A percentile compares a stretch with the other conserved stretches of the same genome.
Evolutionary conservation across 2,329 filamentous ascomycete species (phyloP).

Genomic region (Didymellaceae sp.): DNA sequence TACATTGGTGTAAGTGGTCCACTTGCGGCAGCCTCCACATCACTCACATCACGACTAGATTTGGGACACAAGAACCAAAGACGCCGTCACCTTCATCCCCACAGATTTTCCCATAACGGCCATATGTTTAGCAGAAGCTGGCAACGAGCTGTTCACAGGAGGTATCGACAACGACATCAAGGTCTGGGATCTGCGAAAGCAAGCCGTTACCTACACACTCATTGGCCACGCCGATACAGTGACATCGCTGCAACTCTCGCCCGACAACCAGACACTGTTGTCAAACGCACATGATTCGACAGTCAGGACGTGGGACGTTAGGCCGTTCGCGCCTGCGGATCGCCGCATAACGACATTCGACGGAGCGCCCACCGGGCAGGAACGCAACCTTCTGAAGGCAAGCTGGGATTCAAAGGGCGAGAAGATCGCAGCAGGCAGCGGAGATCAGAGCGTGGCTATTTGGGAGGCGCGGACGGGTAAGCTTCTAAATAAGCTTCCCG

Average conservation of each 20-base stretch:
- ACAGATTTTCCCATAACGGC: conserved; percentile 93
- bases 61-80: conserved; percentile 93
- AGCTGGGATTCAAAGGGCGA: conserved; percentile 90
- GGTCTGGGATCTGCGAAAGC: conserved; percentile 95
- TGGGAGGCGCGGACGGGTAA: conserved; percentile 92
- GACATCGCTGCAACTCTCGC: conserved; percentile 88
- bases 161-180: conserved; percentile 98
- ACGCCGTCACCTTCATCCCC: conserved; percentile 84
- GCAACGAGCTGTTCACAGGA: conserved; percentile 92
- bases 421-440: conserved; percentile 86
- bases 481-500: conserved; percentile 90
- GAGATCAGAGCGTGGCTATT: conserved; percentile 87
- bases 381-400: conserved; percentile 89
- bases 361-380: conserved; percentile 83
- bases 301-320: conserved; percentile 92
- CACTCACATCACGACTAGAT: conserved; percentile 56
- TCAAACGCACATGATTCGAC: conserved; percentile 96
- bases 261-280: conserved; percentile 86
- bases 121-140: conserved; percentile 88
- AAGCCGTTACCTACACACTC: conserved; percentile 85
- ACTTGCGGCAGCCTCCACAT: background rate
- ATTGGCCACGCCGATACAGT: conserved; percentile 90
- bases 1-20: conserved; percentile 69
- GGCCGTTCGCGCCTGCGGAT: conserved; percentile 90
- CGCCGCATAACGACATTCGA: conserved; percentile 87